Evolutionary conservation across 805 yeast genomes (phyloP).

Genomic region (Candida koratica): DNA sequence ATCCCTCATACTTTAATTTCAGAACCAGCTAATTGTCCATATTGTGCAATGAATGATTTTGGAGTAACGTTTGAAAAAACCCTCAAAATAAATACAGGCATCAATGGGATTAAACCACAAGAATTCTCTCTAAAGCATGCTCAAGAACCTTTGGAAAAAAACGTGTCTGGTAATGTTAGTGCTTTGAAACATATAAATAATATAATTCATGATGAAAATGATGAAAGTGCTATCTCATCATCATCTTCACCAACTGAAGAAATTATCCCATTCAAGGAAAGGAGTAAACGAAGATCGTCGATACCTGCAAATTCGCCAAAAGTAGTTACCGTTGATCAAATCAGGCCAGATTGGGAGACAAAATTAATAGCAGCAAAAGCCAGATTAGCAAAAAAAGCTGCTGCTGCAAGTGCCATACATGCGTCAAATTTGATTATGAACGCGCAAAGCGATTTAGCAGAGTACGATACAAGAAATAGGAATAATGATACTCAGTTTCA

Average conservation of each 20-base stretch:
- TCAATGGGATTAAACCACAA: conserved; percentile 52
- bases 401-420: conserved; percentile 92
- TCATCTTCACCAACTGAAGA: conserved; percentile 9
- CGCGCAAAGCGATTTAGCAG: conserved; percentile 16
- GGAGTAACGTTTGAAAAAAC: conserved; percentile 81
- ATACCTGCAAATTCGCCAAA: conserved; percentile 63
- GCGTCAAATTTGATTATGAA: conserved; percentile 69
- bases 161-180: neutral
- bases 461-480: conserved; percentile 17
- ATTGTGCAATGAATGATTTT: conserved; percentile 82
- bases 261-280: conserved; percentile 2
- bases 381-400: conserved; percentile 78
- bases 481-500: conserved; percentile 8
- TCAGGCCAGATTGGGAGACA: conserved; percentile 91
- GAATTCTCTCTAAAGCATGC: conserved; percentile 11
- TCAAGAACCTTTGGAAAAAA: neutral
- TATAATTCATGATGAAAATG: conserved; percentile 1
- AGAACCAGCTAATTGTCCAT: conserved; percentile 90
- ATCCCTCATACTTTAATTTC: conserved; percentile 66
- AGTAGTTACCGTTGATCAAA: conserved; percentile 74
- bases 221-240: conserved; percentile 11
- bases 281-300: conserved; percentile 35
- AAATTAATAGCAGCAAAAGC: conserved; percentile 69
- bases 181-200: conserved; percentile 1
- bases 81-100: conserved; percentile 48